Base-by-base conservation (phyloP, 2,329 filamentous ascomycete genomes). In the Alternaria alternata region DNA sequence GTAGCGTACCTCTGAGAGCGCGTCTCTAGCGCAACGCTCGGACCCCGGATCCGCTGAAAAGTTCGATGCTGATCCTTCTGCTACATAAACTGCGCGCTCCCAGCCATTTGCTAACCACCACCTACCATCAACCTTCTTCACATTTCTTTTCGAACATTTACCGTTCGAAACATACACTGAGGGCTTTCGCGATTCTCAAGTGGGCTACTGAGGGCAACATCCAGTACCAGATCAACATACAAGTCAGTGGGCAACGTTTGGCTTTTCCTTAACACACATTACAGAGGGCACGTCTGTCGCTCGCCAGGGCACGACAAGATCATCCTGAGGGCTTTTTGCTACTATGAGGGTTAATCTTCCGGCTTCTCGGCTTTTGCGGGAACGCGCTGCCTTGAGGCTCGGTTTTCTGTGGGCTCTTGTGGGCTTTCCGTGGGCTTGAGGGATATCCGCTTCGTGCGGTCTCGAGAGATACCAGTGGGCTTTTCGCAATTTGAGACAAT, bases 331-430 rank as follows among this genome's bases (percentile, higher is more conserved):
- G 75, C 76, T 75, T 75, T 74, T 71, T 67, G 74, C 73, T 75
- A 75, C 73, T 78, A 71, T 71, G 77, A 78, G 76, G 77, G 73
- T 75, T 75, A 75, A 70, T 67, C 68, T 77, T 66, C 79, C 77
- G 77, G 75, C 71, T 78, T 80, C 80, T 81, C 76, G 81, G 82
- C 81, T 63, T 75, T 81, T 84, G 82, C 83, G 82, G 82, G 82
- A 83, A 84, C 82, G 82, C 82, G 64, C 61, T 67, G 81, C 82
- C 82, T 80, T 77, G 80, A 79, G 74, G 66, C 46, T 65, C 67
- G 71, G 70, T 77, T 76, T 73, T 77, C 76, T 80, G 80, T 81
- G 80, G 80, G 81, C 81, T 76, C 74, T 78, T 77, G 76, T 78
- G 77, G 79, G 80, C 77, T 78, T 78, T 76, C 72, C 72, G 78